Evolutionary conservation across 345 rosid species (phyloP).

Genomic region (Citrus unshiu): DNA sequence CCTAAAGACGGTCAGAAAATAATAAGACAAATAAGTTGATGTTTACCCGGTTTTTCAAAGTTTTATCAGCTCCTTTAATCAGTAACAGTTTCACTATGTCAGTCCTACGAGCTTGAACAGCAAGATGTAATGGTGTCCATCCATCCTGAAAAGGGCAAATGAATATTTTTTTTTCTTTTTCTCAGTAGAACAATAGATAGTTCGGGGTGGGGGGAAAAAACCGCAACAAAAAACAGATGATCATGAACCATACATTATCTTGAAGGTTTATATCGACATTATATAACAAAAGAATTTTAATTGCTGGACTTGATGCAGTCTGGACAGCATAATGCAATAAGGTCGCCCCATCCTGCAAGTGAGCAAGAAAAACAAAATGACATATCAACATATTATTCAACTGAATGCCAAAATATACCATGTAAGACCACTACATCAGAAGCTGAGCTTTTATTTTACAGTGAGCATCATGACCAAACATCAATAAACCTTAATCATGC

Average conservation of each 20-base stretch:
- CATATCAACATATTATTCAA: not conserved
- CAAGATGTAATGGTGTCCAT: slow-evolving; percentile 95
- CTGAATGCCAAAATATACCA: not conserved
- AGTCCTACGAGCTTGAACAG: slow-evolving; percentile 79
- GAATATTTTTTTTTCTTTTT: not conserved
- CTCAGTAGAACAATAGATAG: not conserved
- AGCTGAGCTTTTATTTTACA: not conserved
- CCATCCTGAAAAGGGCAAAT: slow-evolving; percentile 61
- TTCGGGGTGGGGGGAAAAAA: not conserved
- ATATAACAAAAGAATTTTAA: slow-evolving; percentile 73
- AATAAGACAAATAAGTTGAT: not conserved
- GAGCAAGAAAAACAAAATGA: slow-evolving; percentile 15
- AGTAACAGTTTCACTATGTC: slow-evolving; percentile 76
- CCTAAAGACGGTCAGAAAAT: not conserved
- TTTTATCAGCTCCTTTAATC: slow-evolving; percentile 71
- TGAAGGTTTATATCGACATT: slow-evolving; percentile 77
- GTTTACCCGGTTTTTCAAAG: slow-evolving; percentile 52
- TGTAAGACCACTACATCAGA: not conserved
- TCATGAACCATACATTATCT: slow-evolving; percentile 57
- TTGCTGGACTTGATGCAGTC: slow-evolving; percentile 68
- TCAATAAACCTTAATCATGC: not conserved
- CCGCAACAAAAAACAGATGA: not conserved
- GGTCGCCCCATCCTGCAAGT: slow-evolving; percentile 75
- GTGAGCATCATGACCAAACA: not conserved
- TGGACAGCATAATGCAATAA: slow-evolving; percentile 94